Evolutionary conservation across 2,329 filamentous ascomycete species (phyloP).

Genomic region (Dactylellina leptospora): DNA sequence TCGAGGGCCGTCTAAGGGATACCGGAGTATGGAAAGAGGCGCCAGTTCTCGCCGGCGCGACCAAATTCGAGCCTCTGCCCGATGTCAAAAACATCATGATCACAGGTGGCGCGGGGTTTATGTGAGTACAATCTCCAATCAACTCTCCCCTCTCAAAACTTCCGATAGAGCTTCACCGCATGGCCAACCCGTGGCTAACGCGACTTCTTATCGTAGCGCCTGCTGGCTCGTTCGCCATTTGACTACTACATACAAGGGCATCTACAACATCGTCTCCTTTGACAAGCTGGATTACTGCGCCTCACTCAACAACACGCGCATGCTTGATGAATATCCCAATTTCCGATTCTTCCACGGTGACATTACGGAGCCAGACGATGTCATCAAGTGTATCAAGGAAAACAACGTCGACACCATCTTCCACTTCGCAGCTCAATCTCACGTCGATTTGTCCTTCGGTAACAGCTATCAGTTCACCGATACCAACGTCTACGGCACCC

Average conservation of each 20-base stretch:
- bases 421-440: constrained; percentile 85
- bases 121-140: constrained; percentile 66
- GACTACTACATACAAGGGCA: constrained; percentile 74
- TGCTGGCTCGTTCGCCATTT: constrained; percentile 85
- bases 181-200: constrained; percentile 47
- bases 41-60: constrained; percentile 74
- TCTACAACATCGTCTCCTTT: constrained; percentile 82
- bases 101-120: constrained; percentile 85
- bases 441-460: constrained; percentile 82
- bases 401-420: constrained; percentile 81
- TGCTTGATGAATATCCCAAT: constrained; percentile 73
- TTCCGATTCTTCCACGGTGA: constrained; percentile 83
- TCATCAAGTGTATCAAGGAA: constrained; percentile 74
- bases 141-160: constrained; percentile 10
- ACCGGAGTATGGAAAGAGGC: constrained; percentile 76
- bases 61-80: constrained; percentile 73
- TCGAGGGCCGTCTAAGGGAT: constrained; percentile 63
- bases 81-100: constrained; percentile 83
- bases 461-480: constrained; percentile 83
- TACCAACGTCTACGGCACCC: constrained; percentile 85
- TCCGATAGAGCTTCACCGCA: constrained; percentile 10
- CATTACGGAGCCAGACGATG: constrained; percentile 75
- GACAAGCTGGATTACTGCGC: constrained; percentile 87
- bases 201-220: constrained; percentile 66
- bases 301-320: constrained; percentile 79